A percentile compares a stretch with the other conserved stretches of the same genome.
phyloP scores from a whole-genome alignment of 371 early-diverging fungal genomes.

The Conidiobolus incongruus region DNA sequence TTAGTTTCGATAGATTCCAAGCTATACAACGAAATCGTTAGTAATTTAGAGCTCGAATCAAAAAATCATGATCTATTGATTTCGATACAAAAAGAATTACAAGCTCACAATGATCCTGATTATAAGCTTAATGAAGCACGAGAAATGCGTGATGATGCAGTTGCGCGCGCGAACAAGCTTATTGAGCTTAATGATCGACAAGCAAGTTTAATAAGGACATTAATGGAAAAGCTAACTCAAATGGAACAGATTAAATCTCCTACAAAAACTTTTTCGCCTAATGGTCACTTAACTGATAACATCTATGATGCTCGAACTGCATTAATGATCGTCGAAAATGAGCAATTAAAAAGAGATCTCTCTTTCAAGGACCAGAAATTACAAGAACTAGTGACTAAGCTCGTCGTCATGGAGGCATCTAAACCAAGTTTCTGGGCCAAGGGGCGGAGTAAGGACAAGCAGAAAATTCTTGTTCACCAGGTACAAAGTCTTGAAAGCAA shows the following conservation, averaged over 20 bases:
- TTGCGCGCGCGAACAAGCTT: not conserved
- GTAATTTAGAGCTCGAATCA: slow-evolving; percentile 1
- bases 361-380: slow-evolving; percentile 2
- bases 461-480: not conserved
- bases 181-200: slow-evolving; percentile 1
- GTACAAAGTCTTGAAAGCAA: not conserved
- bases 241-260: not conserved
- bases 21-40: not conserved
- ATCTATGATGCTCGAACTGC: no score
- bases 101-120: not conserved
- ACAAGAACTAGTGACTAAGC: slow-evolving; percentile 3
- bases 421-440: slow-evolving; percentile 3
- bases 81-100: not conserved
- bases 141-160: slow-evolving; percentile 1
- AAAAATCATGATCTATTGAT: slow-evolving; percentile 2
- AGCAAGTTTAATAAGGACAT: slow-evolving; percentile 2
- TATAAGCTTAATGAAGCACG: not conserved
- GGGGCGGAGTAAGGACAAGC: not conserved
- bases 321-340: no score
- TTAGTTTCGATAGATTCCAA: not conserved
- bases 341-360: not conserved
- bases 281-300: no score
- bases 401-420: slow-evolving; percentile 1
- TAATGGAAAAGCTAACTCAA: slow-evolving; percentile 5
- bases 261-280: no score